phyloP scores from a whole-genome alignment of 2,329 filamentous ascomycete genomes.

The Lachnellula occidentalis region DNA sequence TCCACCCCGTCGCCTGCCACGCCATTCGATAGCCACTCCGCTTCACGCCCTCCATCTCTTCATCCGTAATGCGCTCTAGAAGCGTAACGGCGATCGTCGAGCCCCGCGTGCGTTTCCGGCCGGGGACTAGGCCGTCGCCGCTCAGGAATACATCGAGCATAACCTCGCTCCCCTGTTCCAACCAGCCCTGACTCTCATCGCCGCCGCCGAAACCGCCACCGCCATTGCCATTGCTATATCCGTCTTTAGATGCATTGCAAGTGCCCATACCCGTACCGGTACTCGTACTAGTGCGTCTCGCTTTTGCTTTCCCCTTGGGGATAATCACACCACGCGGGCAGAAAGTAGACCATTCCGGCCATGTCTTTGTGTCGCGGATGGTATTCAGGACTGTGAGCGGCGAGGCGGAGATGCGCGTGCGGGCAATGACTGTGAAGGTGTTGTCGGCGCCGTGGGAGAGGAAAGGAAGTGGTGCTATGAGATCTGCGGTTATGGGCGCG shows the following conservation, averaged over 20 bases:
- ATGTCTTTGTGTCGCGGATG: slow-evolving; percentile 19
- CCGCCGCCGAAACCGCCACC: neutral
- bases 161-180: slow-evolving; percentile 12
- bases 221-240: neutral
- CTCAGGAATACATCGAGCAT: slow-evolving; percentile 21
- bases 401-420: slow-evolving; percentile 13
- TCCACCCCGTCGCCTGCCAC: slow-evolving; percentile 34
- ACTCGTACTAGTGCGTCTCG: too few species aligned
- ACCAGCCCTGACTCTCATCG: slow-evolving; percentile 11
- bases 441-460: slow-evolving; percentile 20
- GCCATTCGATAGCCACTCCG: slow-evolving; percentile 35
- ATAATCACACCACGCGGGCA: slow-evolving; percentile 54
- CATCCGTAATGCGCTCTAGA: slow-evolving; percentile 6
- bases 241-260: neutral
- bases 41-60: slow-evolving; percentile 15
- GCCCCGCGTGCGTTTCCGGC: slow-evolving; percentile 9
- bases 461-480: slow-evolving; percentile 12
- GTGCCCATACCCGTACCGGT: too few species aligned
- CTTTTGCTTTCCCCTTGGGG: slow-evolving; percentile 36
- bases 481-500: slow-evolving; percentile 8
- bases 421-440: slow-evolving; percentile 18
- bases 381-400: slow-evolving; percentile 14
- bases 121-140: slow-evolving; percentile 16
- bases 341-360: slow-evolving; percentile 42
- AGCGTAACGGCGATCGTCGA: slow-evolving; percentile 14